Conservation (phyloP, 1,284 basidiomycete genomes). For the Melampsora abietis-canadensis region DNA sequence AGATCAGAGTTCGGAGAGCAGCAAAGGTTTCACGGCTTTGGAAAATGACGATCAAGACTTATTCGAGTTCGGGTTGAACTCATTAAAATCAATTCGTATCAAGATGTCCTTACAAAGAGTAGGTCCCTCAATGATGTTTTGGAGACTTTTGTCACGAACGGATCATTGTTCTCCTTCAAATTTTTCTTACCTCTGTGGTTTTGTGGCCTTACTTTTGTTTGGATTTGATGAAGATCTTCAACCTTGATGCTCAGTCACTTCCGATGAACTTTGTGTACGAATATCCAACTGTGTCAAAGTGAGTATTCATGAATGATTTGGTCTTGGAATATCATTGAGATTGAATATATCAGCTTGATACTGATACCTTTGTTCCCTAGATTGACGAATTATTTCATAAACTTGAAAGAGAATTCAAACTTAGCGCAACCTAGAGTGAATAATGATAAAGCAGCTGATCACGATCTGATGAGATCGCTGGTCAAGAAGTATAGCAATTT, state of each 20-base stretch:
- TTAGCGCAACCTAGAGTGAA: conserved; percentile 23
- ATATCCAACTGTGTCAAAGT: conserved; percentile 56
- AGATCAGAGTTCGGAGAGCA: conserved; percentile 24
- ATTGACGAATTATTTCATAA: conserved; percentile 51
- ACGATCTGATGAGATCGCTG: conserved; percentile 56
- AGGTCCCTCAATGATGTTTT: conserved; percentile 53
- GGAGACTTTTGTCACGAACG: conserved; percentile 46
- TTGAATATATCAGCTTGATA: background rate
- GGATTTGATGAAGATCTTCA: conserved; percentile 45
- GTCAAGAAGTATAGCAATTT: conserved; percentile 55
- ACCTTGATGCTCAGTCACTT: conserved; percentile 44
- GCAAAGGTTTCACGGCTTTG: background rate
- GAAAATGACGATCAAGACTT: conserved; percentile 52
- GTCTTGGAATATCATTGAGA: too few species aligned
- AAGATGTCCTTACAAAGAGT: conserved; percentile 59
- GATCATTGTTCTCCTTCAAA: background rate
- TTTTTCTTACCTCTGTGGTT: background rate
- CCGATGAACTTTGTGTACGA: conserved; percentile 57
- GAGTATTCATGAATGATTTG: conserved; percentile 29
- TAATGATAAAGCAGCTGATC: conserved; percentile 47
- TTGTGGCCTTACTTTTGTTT: conserved; percentile 43
- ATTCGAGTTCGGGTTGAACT: conserved; percentile 61
- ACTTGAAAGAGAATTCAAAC: conserved; percentile 50
- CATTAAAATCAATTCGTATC: conserved; percentile 61
- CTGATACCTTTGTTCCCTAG: conserved; percentile 40